Conservation (phyloP, 192 early-diverging fungal genomes). For the Umbelopsis vinacea region DNA sequence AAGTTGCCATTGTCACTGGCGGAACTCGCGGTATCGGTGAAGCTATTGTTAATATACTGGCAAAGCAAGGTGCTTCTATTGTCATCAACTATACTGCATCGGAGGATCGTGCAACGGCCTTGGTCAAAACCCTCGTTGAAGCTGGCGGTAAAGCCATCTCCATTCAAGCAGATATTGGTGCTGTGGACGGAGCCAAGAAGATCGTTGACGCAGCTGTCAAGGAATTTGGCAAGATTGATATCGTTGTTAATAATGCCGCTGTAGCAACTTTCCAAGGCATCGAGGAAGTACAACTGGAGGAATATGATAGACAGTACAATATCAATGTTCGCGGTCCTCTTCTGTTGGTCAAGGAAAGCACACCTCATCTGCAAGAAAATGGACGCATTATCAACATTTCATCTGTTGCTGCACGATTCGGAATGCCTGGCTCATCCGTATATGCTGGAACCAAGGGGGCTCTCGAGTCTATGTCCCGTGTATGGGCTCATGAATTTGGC, state of each 20-base stretch:
- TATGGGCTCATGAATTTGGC: constrained; percentile 72
- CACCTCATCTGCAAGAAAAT: constrained; percentile 37
- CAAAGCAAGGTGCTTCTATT: constrained; percentile 9
- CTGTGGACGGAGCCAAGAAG: constrained; percentile 5
- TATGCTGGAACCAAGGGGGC: constrained; percentile 29
- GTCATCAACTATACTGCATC: constrained; percentile 23
- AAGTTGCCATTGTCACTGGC: constrained; percentile 25
- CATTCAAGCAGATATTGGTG: constrained; percentile 18
- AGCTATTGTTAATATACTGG: background rate
- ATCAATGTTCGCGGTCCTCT: constrained; percentile 14
- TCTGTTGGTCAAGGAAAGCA: constrained; percentile 12
- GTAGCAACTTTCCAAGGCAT: constrained; percentile 14
- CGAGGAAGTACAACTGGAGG: background rate
- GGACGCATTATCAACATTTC: constrained; percentile 49
- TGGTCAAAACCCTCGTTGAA: background rate
- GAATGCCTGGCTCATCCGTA: background rate
- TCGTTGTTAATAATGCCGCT: constrained; percentile 49
- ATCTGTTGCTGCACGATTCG: constrained; percentile 8
- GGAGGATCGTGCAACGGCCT: background rate
- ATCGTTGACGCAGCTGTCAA: constrained; percentile 23
- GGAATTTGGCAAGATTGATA: constrained; percentile 39
- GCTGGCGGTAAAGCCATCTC: background rate
- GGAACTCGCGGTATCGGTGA: constrained; percentile 25
- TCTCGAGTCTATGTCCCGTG: constrained; percentile 17
- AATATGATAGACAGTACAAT: background rate